Evolutionary conservation across 805 yeast species (phyloP).

Genomic region (Saccharomycopsis javanensis): DNA sequence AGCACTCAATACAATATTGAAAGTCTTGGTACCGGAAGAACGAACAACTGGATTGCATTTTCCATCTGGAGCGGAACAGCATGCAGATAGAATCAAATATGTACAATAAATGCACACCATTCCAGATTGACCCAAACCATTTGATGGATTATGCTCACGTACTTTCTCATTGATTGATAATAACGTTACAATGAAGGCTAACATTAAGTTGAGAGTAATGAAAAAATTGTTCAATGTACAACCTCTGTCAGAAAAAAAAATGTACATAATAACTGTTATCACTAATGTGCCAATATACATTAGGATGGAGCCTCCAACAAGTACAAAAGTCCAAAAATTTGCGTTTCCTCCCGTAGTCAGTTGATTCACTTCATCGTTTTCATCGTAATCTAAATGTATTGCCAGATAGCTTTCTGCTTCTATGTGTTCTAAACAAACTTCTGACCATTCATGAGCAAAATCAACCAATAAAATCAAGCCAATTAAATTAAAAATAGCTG

Average conservation of each 20-base stretch:
- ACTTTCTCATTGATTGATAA: conserved; percentile 72
- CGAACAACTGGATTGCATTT: conserved; percentile 89
- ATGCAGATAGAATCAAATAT: conserved; percentile 83
- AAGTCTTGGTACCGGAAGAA: conserved; percentile 81
- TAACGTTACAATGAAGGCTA: conserved; percentile 53
- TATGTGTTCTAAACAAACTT: conserved; percentile 81
- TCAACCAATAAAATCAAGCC: conserved; percentile 88
- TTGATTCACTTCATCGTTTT: conserved; percentile 31
- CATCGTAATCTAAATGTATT: conserved; percentile 21
- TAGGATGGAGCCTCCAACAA: conserved; percentile 76
- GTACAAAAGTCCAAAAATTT: conserved; percentile 65
- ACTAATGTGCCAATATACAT: conserved; percentile 73
- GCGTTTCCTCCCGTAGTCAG: conserved; percentile 12
- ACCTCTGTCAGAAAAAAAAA: conserved; percentile 69
- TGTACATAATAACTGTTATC: conserved; percentile 71
- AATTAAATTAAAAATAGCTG: conserved; percentile 76
- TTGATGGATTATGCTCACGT: conserved; percentile 88
- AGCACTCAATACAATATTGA: conserved; percentile 83
- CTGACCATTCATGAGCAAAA: conserved; percentile 99
- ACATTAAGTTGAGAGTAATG: conserved; percentile 62
- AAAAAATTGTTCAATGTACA: conserved; percentile 89
- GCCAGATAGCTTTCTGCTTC: conserved; percentile 61
- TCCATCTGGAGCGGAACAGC: conserved; percentile 95
- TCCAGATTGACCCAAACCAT: conserved; percentile 93
- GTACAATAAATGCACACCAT: conserved; percentile 94